Evolutionary conservation across 768 basidiomycete genomes (phyloP).

Genomic region (Amanita muscaria): DNA sequence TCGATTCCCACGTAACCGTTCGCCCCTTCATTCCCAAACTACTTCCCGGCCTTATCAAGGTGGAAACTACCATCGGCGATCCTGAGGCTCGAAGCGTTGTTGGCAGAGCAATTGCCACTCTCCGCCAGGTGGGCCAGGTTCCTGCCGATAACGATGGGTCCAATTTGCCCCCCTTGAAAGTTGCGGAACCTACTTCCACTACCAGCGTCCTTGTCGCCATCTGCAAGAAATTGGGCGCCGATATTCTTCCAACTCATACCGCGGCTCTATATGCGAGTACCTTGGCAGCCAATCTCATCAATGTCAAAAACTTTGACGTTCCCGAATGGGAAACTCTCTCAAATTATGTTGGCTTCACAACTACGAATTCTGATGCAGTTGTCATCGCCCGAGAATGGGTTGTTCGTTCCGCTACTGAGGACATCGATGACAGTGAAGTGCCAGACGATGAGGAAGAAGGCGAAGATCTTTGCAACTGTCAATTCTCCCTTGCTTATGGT

Average conservation of each 20-base stretch:
- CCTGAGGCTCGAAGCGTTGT: slow-evolving; percentile 95
- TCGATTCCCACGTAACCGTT: slow-evolving; percentile 90
- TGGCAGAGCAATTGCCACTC: slow-evolving; percentile 86
- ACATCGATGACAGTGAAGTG: slow-evolving; percentile 55
- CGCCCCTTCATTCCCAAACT: slow-evolving; percentile 96
- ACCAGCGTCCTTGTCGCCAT: slow-evolving; percentile 58
- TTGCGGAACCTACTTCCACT: slow-evolving; percentile 61
- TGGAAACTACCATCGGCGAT: slow-evolving; percentile 90
- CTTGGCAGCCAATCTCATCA: slow-evolving; percentile 82
- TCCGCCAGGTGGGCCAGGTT: slow-evolving; percentile 91
- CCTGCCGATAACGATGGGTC: slow-evolving; percentile 79
- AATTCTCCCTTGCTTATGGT: slow-evolving; percentile 98
- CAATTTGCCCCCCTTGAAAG: slow-evolving; percentile 79
- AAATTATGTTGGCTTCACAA: slow-evolving; percentile 63
- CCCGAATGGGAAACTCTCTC: slow-evolving; percentile 79
- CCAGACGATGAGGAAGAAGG: slow-evolving; percentile 93
- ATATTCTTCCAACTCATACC: slow-evolving; percentile 48
- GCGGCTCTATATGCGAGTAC: slow-evolving; percentile 61
- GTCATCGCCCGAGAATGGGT: slow-evolving; percentile 77
- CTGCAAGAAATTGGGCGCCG: slow-evolving; percentile 77
- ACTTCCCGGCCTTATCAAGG: slow-evolving; percentile 92
- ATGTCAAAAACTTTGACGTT: slow-evolving; percentile 87
- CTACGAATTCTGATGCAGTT: slow-evolving; percentile 55
- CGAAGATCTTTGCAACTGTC: slow-evolving; percentile 98
- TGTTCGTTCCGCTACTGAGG: slow-evolving; percentile 80